Base-by-base conservation (phyloP, 2,329 filamentous ascomycete species). In the Xylariaceae sp. region DNA sequence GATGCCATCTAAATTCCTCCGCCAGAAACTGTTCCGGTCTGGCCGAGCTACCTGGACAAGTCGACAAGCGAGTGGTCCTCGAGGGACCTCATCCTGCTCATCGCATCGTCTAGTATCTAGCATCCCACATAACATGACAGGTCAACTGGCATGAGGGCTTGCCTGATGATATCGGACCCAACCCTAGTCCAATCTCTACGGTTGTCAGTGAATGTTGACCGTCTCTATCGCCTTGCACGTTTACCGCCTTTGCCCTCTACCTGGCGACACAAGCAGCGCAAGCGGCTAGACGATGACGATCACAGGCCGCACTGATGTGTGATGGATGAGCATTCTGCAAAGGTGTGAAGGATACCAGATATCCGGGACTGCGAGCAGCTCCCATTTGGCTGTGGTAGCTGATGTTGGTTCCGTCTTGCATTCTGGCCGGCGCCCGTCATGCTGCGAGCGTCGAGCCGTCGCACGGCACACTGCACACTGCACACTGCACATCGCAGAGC, bases 231-330 rank as follows among this genome's bases (percentile, higher is more conserved):
- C 28, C 46, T 49, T 33, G 40, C 17, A 6, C 17, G 18, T 53
- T 58, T 58, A 58, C 56, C 56, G 56, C 56, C 51, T 51, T 34
- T 52, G 36, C 53, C 56, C 51, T 51, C 31, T 52, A 40, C 53
- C 44, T 44, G 43, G 36, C 36, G 36, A 44, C 47, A 45, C 53
- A 41, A 45, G 13, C 13, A 16, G 13, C 50, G 33, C 14, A 55
- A 28, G 48, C 45, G 47, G 36, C 28, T 54, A 47, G 34, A 28
- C 31, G 3, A 16, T 41, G 31, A 12, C 18, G 31, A 38, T 31
- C 42, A 39, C 36, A 46, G 19, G 22, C 22, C 22, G 22, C 22
- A 38, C 38, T 45, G 41, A 46, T 45, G 38, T 33, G 45, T 50
- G 44, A 40, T 42, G 16, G 34, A 38, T 38, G 34, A 38, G 34